phyloP scores from a whole-genome alignment of 306 rosid genomes.

The Benincasa hispida region DNA sequence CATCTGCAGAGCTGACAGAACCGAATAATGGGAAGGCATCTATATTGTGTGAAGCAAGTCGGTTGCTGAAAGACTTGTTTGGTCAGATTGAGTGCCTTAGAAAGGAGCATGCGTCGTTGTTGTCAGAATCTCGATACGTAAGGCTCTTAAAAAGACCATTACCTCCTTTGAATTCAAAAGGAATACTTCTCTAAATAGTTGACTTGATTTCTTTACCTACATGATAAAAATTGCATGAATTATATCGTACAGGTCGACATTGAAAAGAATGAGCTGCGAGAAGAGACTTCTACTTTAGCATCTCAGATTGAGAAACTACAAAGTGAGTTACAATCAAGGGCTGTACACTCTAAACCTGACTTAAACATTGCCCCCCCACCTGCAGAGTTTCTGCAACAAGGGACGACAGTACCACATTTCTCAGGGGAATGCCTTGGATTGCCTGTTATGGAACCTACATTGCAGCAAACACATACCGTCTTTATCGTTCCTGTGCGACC shows the following conservation, averaged over 20 bases:
- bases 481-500: slow-evolving; percentile 49
- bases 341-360: slow-evolving; percentile 55
- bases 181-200: background rate
- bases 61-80: slow-evolving; percentile 53
- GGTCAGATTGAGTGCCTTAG: slow-evolving; percentile 53
- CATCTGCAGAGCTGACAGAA: slow-evolving; percentile 39
- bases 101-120: slow-evolving; percentile 43
- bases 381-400: slow-evolving; percentile 18
- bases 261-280: slow-evolving; percentile 72
- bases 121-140: slow-evolving; percentile 73
- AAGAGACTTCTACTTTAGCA: slow-evolving; percentile 57
- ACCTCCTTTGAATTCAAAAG: background rate
- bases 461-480: slow-evolving; percentile 46
- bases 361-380: slow-evolving; percentile 49
- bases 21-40: slow-evolving; percentile 70
- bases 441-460: slow-evolving; percentile 30
- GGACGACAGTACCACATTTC: slow-evolving; percentile 21
- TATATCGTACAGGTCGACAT: slow-evolving; percentile 38
- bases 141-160: slow-evolving; percentile 8
- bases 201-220: background rate
- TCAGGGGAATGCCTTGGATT: slow-evolving; percentile 29
- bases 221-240: background rate
- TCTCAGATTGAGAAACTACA: slow-evolving; percentile 54
- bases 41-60: slow-evolving; percentile 42
- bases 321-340: slow-evolving; percentile 46